Conservation (phyloP, 495 filamentous ascomycete genomes). For the Trichoderma reesei region DNA sequence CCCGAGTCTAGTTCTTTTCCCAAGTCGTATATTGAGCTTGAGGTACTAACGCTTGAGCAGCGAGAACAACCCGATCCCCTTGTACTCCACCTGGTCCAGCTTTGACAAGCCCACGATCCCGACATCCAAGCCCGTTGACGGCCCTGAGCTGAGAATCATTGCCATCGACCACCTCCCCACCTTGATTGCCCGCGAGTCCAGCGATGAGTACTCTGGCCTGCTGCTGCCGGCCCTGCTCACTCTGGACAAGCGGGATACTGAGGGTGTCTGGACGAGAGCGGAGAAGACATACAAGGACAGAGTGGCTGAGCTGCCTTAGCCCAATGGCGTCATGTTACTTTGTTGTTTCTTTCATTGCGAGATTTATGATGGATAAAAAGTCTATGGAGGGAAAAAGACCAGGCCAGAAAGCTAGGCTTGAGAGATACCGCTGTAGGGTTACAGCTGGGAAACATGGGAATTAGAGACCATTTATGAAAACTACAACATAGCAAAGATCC, state of each 20-base stretch:
- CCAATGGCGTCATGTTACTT: no score
- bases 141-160: conserved; percentile 63
- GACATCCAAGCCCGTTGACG: conserved; percentile 45
- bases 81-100: conserved; percentile 73
- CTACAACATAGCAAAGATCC: no score
- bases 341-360: no score
- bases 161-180: conserved; percentile 87
- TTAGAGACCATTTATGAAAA: no score
- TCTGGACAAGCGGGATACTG: conserved; percentile 61
- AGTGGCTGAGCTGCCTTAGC: conserved; percentile 36
- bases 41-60: conserved; percentile 26
- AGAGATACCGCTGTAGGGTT: no score
- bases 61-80: conserved; percentile 61
- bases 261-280: conserved; percentile 73
- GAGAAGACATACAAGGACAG: conserved; percentile 80
- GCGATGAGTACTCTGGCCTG: conserved; percentile 15
- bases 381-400: no score
- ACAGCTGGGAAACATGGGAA: no score
- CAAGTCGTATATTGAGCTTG: no score
- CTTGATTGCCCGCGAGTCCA: conserved; percentile 65
- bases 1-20: no score
- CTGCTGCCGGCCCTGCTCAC: conserved; percentile 70
- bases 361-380: no score
- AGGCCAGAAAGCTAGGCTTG: no score
- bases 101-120: conserved; percentile 78